Percentiles rank a stretch among this genome's conserved stretches.
Evolutionary conservation across 495 filamentous ascomycete species (phyloP).

Genomic region (Lasiosphaeria ovina): DNA sequence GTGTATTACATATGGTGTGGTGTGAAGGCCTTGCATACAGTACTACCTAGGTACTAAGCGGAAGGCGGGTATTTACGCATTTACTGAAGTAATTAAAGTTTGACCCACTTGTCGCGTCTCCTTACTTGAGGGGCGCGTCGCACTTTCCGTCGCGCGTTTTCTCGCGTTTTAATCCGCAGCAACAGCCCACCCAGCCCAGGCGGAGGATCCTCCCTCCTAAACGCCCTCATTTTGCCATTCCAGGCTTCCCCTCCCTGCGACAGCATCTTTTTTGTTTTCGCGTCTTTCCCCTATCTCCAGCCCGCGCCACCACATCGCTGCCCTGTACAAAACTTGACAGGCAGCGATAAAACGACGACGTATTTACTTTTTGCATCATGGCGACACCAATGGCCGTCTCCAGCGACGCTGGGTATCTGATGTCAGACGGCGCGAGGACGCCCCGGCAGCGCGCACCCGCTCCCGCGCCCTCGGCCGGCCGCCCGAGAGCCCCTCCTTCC

Average conservation of each 20-base stretch:
- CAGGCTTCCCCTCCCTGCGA: too few species aligned
- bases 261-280: too few species aligned
- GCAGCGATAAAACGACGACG: background rate
- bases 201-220: background rate
- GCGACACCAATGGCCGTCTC: conserved; percentile 38
- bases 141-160: conserved; percentile 29
- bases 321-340: background rate
- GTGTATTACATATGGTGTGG: too few species aligned
- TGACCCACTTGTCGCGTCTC: conserved; percentile 19
- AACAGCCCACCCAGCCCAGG: too few species aligned
- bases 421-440: conserved; percentile 44
- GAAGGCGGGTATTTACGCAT: background rate
- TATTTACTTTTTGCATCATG: conserved; percentile 22
- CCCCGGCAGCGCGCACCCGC: conserved; percentile 34
- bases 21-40: too few species aligned
- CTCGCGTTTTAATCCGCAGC: conserved; percentile 28
- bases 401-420: conserved; percentile 44
- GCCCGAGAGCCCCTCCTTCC: conserved; percentile 63
- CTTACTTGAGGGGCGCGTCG: conserved; percentile 14
- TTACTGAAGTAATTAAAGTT: conserved; percentile 24
- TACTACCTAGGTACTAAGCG: background rate
- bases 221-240: background rate
- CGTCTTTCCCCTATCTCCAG: conserved; percentile 3
- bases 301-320: conserved; percentile 8
- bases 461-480: conserved; percentile 53